These are phyloP conservation scores for Harringtonia lauricola DNA, from an alignment of 2,329 filamentous ascomycete genomes.

Conservation along the genomic window DNA sequence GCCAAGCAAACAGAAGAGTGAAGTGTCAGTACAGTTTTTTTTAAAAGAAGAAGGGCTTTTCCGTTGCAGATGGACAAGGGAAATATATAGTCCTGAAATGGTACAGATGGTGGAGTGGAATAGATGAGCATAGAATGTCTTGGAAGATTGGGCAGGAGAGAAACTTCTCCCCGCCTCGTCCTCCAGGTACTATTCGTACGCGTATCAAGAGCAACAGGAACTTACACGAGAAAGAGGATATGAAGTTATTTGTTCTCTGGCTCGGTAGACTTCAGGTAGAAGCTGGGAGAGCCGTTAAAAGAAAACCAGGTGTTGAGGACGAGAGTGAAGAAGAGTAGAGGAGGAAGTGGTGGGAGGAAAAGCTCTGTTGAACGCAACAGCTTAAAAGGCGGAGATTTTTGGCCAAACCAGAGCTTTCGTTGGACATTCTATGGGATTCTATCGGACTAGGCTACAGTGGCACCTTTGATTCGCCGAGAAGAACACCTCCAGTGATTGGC, in stretches of 20 bases:
- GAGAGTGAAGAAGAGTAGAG: constrained; percentile 7
- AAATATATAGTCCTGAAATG: no score
- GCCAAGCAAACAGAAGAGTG: neutral
- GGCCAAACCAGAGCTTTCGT: constrained; percentile 15
- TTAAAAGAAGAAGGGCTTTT: neutral
- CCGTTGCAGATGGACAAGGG: no score
- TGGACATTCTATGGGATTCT: constrained; percentile 23
- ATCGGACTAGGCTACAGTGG: constrained; percentile 16
- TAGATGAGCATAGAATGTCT: no score
- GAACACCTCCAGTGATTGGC: constrained; percentile 8
- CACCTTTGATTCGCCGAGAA: constrained; percentile 14
- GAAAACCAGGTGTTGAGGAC: constrained; percentile 1
- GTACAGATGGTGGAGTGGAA: no score
- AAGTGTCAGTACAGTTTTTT: no score
- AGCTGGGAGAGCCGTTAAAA: neutral
- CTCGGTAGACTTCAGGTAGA: neutral
- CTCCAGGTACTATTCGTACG: no score
- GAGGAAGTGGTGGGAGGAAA: neutral
- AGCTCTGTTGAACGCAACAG: constrained; percentile 14
- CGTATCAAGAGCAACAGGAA: no score
- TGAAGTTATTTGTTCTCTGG: no score
- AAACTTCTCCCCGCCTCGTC: no score
- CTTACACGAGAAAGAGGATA: no score
- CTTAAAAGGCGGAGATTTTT: constrained; percentile 20
- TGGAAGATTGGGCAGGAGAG: no score